Conservation (phyloP, 345 rosid species). For the Firmiana major region DNA sequence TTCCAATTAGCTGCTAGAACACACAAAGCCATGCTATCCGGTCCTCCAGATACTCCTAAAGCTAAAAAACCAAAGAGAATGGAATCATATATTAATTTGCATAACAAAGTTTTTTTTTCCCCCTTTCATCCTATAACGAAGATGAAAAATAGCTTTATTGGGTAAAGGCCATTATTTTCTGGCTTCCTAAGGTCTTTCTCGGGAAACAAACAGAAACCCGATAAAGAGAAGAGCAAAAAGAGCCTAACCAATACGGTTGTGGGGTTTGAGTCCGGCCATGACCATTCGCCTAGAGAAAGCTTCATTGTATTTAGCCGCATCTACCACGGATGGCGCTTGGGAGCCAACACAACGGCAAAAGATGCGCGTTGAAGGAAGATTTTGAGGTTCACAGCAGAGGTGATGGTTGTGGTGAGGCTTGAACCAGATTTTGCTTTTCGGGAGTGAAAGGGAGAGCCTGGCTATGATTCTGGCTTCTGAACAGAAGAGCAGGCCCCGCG, state of each 20-base stretch:
- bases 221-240: not conserved
- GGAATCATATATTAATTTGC: not conserved
- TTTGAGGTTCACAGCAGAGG: conserved; percentile 5
- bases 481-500: conserved; percentile 41
- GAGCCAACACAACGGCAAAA: conserved; percentile 36
- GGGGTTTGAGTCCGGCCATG: conserved; percentile 80
- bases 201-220: conserved; percentile 14
- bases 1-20: conserved; percentile 83
- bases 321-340: conserved; percentile 23
- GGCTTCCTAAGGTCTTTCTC: not conserved
- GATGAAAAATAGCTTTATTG: too few relatives aligned
- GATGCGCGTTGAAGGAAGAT: conserved; percentile 32
- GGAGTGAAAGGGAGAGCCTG: conserved; percentile 27
- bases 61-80: conserved; percentile 35
- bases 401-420: conserved; percentile 7
- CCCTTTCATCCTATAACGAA: too few relatives aligned
- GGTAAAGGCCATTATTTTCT: not conserved
- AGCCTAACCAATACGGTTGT: conserved; percentile 69
- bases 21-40: conserved; percentile 93
- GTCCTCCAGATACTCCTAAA: conserved; percentile 92
- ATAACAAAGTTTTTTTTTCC: not conserved
- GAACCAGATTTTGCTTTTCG: conserved; percentile 26
- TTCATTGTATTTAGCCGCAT: conserved; percentile 39
- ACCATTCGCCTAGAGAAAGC: conserved; percentile 69
- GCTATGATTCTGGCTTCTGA: conserved; percentile 32